phyloP scores from a whole-genome alignment of 2,329 filamentous ascomycete genomes.

The Aspergillus sp. region DNA sequence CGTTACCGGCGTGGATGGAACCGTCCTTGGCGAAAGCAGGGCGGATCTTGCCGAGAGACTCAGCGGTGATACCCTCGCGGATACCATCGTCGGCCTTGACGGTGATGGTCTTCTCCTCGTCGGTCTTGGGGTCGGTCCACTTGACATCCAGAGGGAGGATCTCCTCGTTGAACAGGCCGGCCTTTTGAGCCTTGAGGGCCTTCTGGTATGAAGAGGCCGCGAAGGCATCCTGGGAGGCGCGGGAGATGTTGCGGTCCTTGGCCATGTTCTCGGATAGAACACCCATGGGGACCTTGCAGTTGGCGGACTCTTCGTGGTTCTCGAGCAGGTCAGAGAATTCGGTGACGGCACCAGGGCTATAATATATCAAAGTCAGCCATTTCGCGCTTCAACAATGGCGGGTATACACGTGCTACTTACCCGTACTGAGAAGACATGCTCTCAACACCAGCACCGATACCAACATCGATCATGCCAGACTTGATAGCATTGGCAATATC shows the following conservation, averaged over 20 bases:
- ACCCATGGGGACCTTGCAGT: slow-evolving; percentile 98
- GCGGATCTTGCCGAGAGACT: slow-evolving; percentile 86
- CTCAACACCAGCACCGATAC: slow-evolving; percentile 92
- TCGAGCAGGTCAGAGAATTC: slow-evolving; percentile 93
- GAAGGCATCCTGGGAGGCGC: slow-evolving; percentile 82
- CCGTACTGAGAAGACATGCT: slow-evolving; percentile 94
- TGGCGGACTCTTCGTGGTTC: slow-evolving; percentile 74
- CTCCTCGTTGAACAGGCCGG: slow-evolving; percentile 89
- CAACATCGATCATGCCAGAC: slow-evolving; percentile 89
- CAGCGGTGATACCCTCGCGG: slow-evolving; percentile 77
- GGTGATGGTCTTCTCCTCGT: slow-evolving; percentile 78
- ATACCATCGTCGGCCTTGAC: slow-evolving; percentile 87
- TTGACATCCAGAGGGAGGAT: slow-evolving; percentile 84
- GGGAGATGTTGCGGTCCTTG: slow-evolving; percentile 71
- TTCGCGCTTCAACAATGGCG: not conserved
- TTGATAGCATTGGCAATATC: slow-evolving; percentile 93
- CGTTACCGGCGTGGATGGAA: slow-evolving; percentile 93
- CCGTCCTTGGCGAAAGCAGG: slow-evolving; percentile 90
- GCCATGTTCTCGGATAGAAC: slow-evolving; percentile 93
- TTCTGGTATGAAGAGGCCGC: slow-evolving; percentile 92
- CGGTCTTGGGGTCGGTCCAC: slow-evolving; percentile 86
- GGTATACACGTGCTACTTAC: slow-evolving; percentile 47
- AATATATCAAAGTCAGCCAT: not conserved
- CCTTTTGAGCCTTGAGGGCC: slow-evolving; percentile 78
- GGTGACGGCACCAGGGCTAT: slow-evolving; percentile 74